Base-by-base conservation (phyloP, 2,329 filamentous ascomycete species). In the Madurella mycetomatis region DNA sequence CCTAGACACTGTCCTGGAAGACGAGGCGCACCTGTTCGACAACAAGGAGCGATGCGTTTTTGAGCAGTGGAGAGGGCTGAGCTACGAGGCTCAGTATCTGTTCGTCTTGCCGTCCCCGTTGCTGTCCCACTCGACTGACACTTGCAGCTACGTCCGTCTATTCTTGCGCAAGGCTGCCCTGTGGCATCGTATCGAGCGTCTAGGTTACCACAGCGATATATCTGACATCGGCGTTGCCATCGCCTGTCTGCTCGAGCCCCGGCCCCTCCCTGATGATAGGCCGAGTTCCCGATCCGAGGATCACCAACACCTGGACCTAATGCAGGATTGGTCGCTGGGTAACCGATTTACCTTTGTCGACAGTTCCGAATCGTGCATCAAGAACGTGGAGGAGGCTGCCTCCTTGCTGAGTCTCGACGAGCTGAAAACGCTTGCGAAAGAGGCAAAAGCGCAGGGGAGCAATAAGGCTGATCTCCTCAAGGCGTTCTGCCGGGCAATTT, bases 31-130 rank as follows among this genome's bases (percentile, higher is more conserved):
- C 70, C 74, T 99, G 0, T 99, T 97, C 67, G 82, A 94, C 64
- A 81, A 84, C 54, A 85, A 83, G 16, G 94, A 99, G 70, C 81
- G 79, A 64, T 76, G 80, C 13, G 79, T 97, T 0, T 97, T 99
- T 67, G 72, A 76, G 2, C 76, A 85, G 54, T 99, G 92, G 91
- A 81, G 76, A 56, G 70, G 72, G 0, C 67, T 97, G 49, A 75
- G 78, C 30, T 97, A 96, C 67, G 90, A 96, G 67, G 81, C 90
- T 16, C 92, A 97, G 65, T 97, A 95, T 70, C 72, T 99, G 83
- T 96, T 77, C 66, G 86, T 69, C 12, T 41, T 11, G 17, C 19
- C 16, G 30, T 17, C 19, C 13, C 9, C 2, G 1, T 43, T 17
- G 2, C 15, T 4, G 7, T 13, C 25, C 18, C 1, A 16, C 8